Conservation (phyloP, 441 rosid species). For the Syzygium malaccense region DNA sequence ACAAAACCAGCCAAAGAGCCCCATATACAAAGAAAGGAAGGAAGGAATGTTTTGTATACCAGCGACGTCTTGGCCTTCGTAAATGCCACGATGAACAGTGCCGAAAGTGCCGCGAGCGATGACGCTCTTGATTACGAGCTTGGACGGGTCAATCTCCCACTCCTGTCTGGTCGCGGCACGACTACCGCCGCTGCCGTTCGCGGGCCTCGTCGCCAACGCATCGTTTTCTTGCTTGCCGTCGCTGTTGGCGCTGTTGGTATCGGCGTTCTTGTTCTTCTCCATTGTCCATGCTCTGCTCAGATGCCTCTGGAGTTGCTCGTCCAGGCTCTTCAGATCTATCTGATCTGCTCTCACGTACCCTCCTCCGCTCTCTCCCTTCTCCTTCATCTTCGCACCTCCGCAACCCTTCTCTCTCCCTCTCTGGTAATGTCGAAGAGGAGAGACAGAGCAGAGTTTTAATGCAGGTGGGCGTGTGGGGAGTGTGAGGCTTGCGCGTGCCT, state of each 20-base stretch:
- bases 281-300: constrained; percentile 35
- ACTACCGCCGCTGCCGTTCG: not conserved
- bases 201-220: not conserved
- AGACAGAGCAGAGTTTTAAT: not conserved
- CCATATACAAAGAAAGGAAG: not conserved
- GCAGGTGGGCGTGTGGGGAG: not conserved
- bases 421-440: not conserved
- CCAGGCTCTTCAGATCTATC: constrained; percentile 43
- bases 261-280: constrained; percentile 12
- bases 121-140: constrained; percentile 7
- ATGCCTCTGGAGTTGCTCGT: constrained; percentile 52
- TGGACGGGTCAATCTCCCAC: constrained; percentile 20
- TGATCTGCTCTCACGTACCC: constrained; percentile 34
- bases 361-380: constrained; percentile 41
- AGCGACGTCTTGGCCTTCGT: constrained; percentile 23
- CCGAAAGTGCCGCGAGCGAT: constrained; percentile 12
- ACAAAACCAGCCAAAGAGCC: not conserved
- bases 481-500: not conserved
- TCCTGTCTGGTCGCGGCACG: constrained; percentile 3
- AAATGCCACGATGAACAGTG: constrained; percentile 18
- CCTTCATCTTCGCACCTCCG: constrained; percentile 41
- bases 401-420: not conserved
- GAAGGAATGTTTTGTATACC: constrained; percentile 1
- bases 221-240: constrained; percentile 15
- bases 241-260: constrained; percentile 8